These are phyloP conservation scores for Cicer arietinum DNA, from an alignment of 306 rosid species.

Conservation along the genomic window DNA sequence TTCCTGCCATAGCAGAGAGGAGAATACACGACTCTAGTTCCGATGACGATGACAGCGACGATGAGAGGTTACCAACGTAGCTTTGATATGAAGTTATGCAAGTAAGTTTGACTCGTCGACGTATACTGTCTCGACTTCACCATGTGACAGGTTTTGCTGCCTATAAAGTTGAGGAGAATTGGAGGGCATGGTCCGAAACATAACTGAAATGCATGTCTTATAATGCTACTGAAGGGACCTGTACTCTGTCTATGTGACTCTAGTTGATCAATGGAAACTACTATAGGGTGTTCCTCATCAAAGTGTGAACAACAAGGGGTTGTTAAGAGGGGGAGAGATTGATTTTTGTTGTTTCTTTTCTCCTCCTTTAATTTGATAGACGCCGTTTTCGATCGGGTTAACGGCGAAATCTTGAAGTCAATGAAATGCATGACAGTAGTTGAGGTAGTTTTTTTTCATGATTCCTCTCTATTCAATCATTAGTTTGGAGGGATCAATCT, in stretches of 20 bases:
- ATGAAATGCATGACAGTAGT: constrained; percentile 6
- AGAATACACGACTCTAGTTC: constrained; percentile 66
- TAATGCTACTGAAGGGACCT: constrained; percentile 20
- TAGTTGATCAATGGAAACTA: constrained; percentile 27
- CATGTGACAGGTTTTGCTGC: background rate
- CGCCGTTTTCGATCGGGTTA: constrained; percentile 2
- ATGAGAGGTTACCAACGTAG: constrained; percentile 53
- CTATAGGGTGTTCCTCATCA: constrained; percentile 23
- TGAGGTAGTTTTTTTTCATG: constrained; percentile 23
- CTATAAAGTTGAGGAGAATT: constrained; percentile 13
- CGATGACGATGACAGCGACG: constrained; percentile 53
- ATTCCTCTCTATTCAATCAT: background rate
- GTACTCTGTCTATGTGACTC: background rate
- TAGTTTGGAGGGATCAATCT: constrained; percentile 16
- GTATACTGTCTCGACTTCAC: constrained; percentile 3
- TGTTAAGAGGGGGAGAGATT: constrained; percentile 15
- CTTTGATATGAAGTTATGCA: constrained; percentile 32
- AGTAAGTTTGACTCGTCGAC: constrained; percentile 25
- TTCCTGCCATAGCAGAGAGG: constrained; percentile 75
- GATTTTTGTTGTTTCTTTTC: constrained; percentile 22
- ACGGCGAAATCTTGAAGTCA: background rate
- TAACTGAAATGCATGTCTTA: constrained; percentile 8
- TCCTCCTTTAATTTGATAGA: constrained; percentile 1
- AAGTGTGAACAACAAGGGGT: background rate
- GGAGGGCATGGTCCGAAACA: background rate